Conservation (phyloP, 1,284 basidiomycete genomes). For the Cryptococcus amylolentus region DNA sequence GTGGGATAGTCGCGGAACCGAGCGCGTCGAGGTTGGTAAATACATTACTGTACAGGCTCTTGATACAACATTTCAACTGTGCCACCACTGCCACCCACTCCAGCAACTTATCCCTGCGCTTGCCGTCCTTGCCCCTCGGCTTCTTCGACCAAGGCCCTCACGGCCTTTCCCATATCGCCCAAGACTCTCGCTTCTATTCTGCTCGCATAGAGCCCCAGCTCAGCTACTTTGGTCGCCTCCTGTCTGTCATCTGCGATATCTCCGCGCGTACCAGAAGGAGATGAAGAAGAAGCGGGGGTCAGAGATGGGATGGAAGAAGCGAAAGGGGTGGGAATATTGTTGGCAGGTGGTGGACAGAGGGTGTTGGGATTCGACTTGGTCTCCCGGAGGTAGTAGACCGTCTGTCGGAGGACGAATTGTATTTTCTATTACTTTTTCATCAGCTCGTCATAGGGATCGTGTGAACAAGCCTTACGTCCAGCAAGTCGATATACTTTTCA, state of each 20-base stretch:
- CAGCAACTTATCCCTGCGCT: too few relatives aligned
- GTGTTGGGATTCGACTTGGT: constrained; percentile 31
- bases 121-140: background rate
- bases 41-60: background rate
- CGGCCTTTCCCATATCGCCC: constrained; percentile 26
- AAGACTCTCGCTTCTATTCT: constrained; percentile 35
- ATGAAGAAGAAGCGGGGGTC: background rate
- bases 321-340: constrained; percentile 38
- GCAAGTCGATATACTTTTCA: constrained; percentile 36
- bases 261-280: background rate
- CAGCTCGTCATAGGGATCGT: background rate
- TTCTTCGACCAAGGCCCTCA: constrained; percentile 14
- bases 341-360: constrained; percentile 26
- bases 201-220: constrained; percentile 40
- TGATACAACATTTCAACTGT: too few relatives aligned
- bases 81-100: too few relatives aligned
- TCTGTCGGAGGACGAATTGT: constrained; percentile 45
- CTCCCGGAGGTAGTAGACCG: constrained; percentile 41
- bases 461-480: constrained; percentile 34
- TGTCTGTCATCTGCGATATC: background rate
- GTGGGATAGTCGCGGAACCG: background rate
- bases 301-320: constrained; percentile 19
- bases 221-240: constrained; percentile 11
- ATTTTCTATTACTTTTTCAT: constrained; percentile 33
- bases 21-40: background rate